Percentiles rank a stretch among this genome's conserved stretches.
Evolutionary conservation across 225 moss, liverwort and hornwort species (phyloP).

Genomic region (Asterella californica): DNA sequence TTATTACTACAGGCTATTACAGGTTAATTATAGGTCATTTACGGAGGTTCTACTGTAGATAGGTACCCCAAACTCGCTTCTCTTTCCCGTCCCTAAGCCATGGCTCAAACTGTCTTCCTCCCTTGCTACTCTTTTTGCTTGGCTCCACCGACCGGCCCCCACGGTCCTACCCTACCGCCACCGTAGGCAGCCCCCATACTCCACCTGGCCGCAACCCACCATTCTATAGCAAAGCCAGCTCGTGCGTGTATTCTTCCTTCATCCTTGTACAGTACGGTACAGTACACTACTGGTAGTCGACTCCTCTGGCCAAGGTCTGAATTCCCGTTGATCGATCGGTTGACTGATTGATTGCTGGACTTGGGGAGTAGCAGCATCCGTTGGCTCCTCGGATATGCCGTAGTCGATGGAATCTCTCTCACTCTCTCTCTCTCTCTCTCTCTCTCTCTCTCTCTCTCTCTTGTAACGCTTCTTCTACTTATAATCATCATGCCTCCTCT

Average conservation of each 20-base stretch:
- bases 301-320: too few species aligned
- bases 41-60: too few species aligned
- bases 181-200: background rate
- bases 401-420: slow-evolving; percentile 3
- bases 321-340: too few species aligned
- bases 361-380: background rate
- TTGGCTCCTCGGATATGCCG: background rate
- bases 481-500: background rate
- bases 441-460: too few species aligned
- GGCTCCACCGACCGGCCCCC: slow-evolving; percentile 3
- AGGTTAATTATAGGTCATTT: too few species aligned
- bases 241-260: background rate
- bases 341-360: too few species aligned
- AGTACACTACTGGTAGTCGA: background rate
- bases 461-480: background rate
- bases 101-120: too few species aligned
- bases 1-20: too few species aligned
- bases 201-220: too few species aligned
- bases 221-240: background rate
- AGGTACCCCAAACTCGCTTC: too few species aligned
- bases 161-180: background rate
- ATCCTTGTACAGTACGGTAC: background rate
- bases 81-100: background rate
- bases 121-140: background rate
- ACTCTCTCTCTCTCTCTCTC: too few species aligned